Base-by-base conservation (phyloP, 768 basidiomycete genomes). In the Scleroderma citrinum region DNA sequence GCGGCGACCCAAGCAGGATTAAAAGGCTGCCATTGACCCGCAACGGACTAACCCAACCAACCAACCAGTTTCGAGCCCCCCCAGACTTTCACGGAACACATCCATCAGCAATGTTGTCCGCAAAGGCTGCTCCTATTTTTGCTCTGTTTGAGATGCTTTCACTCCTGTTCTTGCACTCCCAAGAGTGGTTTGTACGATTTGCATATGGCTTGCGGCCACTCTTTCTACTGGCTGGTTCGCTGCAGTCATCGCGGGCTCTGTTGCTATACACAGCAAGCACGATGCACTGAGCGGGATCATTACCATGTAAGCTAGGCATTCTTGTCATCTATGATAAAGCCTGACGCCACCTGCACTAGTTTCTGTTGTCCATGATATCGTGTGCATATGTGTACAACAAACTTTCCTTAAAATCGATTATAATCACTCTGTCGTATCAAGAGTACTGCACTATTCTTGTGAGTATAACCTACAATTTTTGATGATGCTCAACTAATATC, bases 131-230 rank as follows among this genome's bases (percentile, higher is more conserved):
- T 44, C 42, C n/a, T 5, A 16, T 44, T 7, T 29, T 31, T 11
- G 21, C 21, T 24, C 23, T 40, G 39, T 40, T 44, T 19, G 42
- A 26, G 20, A 44, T 29, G 24, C 42, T 44, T 44, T 31, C 29
- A 14, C 29, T 44, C 16, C 29, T 44, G 14, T n/a, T 44, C 42
- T 10, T 31, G 26, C 16, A 31, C 29, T 29, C 29, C 26, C 26
- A 44, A 16, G 42, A 44, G 42, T 44, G 42, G 42, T 44, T 44
- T 19, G 42, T 44, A 26, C 42, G 42, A 19, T 31, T 44, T 8
- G 42, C 26, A 13, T 44, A 44, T 17, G 42, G 42, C 6, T 14
- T 44, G 3, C 42, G 42, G 30, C n/a, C 16, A 44, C 13, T 17
- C 24, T 44, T 44, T 16, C 14, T 44, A 20, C 26, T 44, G 42